A percentile compares a stretch with the other conserved stretches of the same genome.
phyloP scores from a whole-genome alignment of 768 basidiomycete species.

The Russula sp. region DNA sequence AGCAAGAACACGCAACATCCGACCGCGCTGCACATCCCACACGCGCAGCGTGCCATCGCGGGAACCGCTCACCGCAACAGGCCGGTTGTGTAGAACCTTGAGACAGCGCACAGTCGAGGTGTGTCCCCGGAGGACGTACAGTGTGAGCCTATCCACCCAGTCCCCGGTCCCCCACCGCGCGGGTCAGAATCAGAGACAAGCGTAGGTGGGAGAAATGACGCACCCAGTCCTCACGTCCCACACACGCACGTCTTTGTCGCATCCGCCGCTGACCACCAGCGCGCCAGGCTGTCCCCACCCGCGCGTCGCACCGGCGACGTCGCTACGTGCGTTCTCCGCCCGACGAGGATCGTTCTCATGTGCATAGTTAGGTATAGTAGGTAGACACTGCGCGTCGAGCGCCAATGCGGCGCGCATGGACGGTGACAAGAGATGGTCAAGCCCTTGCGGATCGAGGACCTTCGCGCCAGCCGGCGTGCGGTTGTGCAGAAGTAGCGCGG shows the following conservation, averaged over 20 bases:
- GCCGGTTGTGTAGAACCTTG: slow-evolving; percentile 77
- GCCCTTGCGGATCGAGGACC: slow-evolving; percentile 9
- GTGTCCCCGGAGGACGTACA: slow-evolving; percentile 73
- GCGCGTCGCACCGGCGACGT: slow-evolving; percentile 56
- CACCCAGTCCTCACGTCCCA: slow-evolving; percentile 88
- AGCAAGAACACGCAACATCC: slow-evolving; percentile 51
- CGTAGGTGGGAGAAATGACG: slow-evolving; percentile 24
- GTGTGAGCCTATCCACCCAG: slow-evolving; percentile 1
- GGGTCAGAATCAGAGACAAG: not conserved
- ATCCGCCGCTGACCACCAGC: slow-evolving; percentile 85
- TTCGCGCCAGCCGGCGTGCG: slow-evolving; percentile 16
- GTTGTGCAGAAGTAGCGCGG: slow-evolving; percentile 14
- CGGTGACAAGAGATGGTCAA: slow-evolving; percentile 30
- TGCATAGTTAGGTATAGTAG: not conserved
- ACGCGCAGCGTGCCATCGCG: slow-evolving; percentile 81
- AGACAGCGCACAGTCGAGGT: slow-evolving; percentile 87
- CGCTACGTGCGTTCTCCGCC: slow-evolving; percentile 28
- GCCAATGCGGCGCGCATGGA: slow-evolving; percentile 46
- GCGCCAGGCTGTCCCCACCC: slow-evolving; percentile 88
- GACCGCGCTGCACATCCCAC: slow-evolving; percentile 88
- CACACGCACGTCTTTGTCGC: slow-evolving; percentile 85
- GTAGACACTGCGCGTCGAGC: slow-evolving; percentile 26
- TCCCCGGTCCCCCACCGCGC: not conserved
- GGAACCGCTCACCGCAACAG: slow-evolving; percentile 85
- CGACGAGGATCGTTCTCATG: not conserved